Percentiles rank a stretch among this genome's conserved stretches.
Evolutionary conservation across 139 green algal species (phyloP).

Genomic region (Chloropicon primus): DNA sequence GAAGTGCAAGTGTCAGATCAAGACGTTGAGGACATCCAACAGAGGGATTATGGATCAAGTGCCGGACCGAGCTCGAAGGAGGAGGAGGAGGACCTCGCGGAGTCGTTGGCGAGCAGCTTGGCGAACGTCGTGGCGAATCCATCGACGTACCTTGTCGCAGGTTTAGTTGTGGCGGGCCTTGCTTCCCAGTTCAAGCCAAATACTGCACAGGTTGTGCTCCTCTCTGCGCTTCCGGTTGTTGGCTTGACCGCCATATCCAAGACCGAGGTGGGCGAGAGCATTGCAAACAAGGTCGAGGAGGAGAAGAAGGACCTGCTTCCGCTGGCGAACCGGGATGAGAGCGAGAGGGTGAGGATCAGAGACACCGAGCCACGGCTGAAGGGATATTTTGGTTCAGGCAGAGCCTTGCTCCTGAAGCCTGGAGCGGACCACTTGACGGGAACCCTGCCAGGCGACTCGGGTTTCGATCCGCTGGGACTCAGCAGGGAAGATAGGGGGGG

Average conservation of each 20-base stretch:
- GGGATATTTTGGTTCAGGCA: background rate
- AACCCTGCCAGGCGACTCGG: slow-evolving; percentile 10
- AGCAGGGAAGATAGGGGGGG: slow-evolving; percentile 4
- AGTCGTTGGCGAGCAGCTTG: background rate
- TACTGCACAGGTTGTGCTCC: background rate
- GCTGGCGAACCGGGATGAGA: background rate
- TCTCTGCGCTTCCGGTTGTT: slow-evolving; percentile 11
- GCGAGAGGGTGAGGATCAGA: background rate
- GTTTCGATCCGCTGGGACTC: slow-evolving; percentile 22
- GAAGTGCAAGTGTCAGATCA: no score
- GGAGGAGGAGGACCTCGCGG: background rate
- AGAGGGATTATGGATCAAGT: no score
- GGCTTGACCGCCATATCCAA: slow-evolving; percentile 10
- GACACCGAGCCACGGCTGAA: background rate
- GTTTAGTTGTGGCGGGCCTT: background rate
- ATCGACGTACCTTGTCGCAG: background rate
- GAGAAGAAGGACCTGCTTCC: background rate
- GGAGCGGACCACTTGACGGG: background rate
- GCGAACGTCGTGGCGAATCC: background rate
- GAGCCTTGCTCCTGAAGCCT: background rate
- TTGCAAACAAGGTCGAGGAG: slow-evolving; percentile 4
- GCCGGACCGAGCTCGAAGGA: background rate
- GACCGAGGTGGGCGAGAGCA: slow-evolving; percentile 4
- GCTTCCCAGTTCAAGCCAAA: background rate
- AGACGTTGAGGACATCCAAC: background rate